Evolutionary conservation across 2,329 filamentous ascomycete species (phyloP), one percentile per base, ranked within the genome.

Genomic region (Diplodia seriata): DNA sequence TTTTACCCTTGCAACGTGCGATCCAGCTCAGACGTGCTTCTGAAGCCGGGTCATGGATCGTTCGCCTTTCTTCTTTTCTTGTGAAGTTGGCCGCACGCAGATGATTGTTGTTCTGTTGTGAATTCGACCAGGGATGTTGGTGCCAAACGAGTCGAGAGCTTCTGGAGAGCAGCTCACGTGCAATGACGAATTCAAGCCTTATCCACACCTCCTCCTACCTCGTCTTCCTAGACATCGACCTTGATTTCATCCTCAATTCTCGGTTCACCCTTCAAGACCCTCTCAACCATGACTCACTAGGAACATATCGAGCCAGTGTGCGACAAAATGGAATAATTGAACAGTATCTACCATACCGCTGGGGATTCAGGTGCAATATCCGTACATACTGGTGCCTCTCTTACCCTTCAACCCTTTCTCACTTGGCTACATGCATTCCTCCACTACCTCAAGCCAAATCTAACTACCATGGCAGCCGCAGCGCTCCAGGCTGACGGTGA

Each of bases 131-230:
- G 38, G 23, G 38, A n/a, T 20, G 6, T 18, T 62, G 4, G 51
- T 9, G 18, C 43, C 3, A 8, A 14, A 18, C 9, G 36, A 40
- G 9, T 31, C 20, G 11, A 11, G 7, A 9, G 8, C 50, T 26
- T 55, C 14, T 40, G 9, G 2, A 59, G 3, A 43, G 20, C 38
- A 26, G 40, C 57, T 62, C 57, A 62, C 57, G 57, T 62, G 57
- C 23, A 62, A 62, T 62, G 40, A 62, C 57, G 57, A 62, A 62
- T 62, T 14, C 18, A 20, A 49, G 57, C 57, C 40, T 50, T 62
- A 62, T 50, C 49, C 40, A 20, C 26, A 62, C 57, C 18, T 62
- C 57, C 26, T 62, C 57, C 7, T 15, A 62, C 14, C n/a, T 20
- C 26, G 1, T 33, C 26, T 33, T 26, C 15, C 29, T 7, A 11